Evolutionary conservation across 164 flowering plant genomes (phyloP).

Genomic region (Akebia trifoliata): DNA sequence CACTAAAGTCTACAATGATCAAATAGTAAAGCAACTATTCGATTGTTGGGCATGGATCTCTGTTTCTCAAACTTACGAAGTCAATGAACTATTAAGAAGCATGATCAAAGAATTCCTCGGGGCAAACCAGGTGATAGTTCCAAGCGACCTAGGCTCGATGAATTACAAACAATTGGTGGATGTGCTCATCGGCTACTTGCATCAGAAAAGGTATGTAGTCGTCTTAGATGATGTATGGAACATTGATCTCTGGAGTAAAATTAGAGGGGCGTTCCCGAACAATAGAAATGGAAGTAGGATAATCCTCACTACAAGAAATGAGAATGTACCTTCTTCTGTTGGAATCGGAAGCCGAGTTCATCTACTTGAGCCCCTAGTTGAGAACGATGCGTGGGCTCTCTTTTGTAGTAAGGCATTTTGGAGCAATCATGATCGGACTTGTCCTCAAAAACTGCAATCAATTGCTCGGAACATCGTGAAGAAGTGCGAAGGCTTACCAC

Average conservation of each 20-base stretch:
- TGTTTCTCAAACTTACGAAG: conserved; percentile 22
- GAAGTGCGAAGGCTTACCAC: conserved; percentile 43
- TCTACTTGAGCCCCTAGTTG: conserved; percentile 24
- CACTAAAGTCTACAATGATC: conserved; percentile 22
- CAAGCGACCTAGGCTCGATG: conserved; percentile 17
- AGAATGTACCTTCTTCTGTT: conserved; percentile 27
- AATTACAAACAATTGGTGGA: conserved; percentile 15
- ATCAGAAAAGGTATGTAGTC: conserved; percentile 30
- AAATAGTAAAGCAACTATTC: conserved; percentile 16
- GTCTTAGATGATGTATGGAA: conserved; percentile 48
- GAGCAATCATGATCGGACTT: conserved; percentile 11
- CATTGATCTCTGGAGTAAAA: conserved; percentile 21
- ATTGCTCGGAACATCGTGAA: conserved; percentile 21
- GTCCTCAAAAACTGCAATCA: conserved; percentile 25
- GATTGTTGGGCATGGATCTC: conserved; percentile 32
- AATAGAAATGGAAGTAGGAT: conserved; percentile 24
- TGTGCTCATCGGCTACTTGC: conserved; percentile 22
- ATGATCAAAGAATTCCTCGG: conserved; percentile 21
- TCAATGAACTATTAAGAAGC: conserved; percentile 19
- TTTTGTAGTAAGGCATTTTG: conserved; percentile 37
- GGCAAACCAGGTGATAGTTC: conserved; percentile 5
- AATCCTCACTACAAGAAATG: conserved; percentile 30
- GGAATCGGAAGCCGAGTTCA: conserved; percentile 28
- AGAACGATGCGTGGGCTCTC: conserved; percentile 34
- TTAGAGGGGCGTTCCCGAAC: conserved; percentile 20